These are phyloP conservation scores for Blumeriella jaapii DNA, from an alignment of 2,329 filamentous ascomycete genomes.

Conservation along the genomic window DNA sequence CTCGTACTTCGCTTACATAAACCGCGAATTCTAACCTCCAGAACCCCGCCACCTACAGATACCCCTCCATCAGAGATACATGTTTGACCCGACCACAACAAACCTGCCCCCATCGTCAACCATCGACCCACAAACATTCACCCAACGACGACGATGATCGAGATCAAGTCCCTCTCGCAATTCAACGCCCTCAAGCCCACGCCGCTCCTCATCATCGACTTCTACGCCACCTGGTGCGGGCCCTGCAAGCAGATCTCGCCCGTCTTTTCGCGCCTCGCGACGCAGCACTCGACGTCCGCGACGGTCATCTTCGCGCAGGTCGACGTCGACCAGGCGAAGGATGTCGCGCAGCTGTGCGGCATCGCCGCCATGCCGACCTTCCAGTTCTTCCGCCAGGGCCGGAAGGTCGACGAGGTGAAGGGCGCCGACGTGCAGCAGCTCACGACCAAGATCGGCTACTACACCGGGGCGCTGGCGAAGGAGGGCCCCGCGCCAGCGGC, in stretches of 20 bases:
- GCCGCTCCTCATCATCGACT: slow-evolving; percentile 23
- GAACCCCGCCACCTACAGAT: too few relatives aligned
- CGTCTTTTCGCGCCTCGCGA: slow-evolving; percentile 70
- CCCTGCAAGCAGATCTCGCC: slow-evolving; percentile 89
- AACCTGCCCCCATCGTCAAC: neutral
- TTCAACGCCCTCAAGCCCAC: slow-evolving; percentile 22
- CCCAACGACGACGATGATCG: slow-evolving; percentile 13
- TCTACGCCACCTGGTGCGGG: slow-evolving; percentile 89
- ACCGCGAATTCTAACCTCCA: too few relatives aligned
- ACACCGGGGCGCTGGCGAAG: slow-evolving; percentile 17
- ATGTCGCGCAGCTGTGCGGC: slow-evolving; percentile 62
- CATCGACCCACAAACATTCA: too few relatives aligned
- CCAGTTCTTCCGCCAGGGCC: slow-evolving; percentile 70
- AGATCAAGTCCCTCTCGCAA: slow-evolving; percentile 24
- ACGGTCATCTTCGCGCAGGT: slow-evolving; percentile 82
- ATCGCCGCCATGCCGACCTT: slow-evolving; percentile 90
- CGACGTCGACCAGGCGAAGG: slow-evolving; percentile 71
- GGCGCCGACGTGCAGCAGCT: slow-evolving; percentile 73
- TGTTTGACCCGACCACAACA: too few relatives aligned
- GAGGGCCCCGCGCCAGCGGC: neutral
- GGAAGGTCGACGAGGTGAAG: slow-evolving; percentile 60
- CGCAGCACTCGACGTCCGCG: slow-evolving; percentile 63
- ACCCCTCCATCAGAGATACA: neutral
- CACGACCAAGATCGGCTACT: slow-evolving; percentile 31
- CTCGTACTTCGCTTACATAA: too few relatives aligned